Percentiles rank a stretch among this genome's conserved stretches.
phyloP scores from a whole-genome alignment of 1,284 basidiomycete genomes.

The Ganoderma boninense region DNA sequence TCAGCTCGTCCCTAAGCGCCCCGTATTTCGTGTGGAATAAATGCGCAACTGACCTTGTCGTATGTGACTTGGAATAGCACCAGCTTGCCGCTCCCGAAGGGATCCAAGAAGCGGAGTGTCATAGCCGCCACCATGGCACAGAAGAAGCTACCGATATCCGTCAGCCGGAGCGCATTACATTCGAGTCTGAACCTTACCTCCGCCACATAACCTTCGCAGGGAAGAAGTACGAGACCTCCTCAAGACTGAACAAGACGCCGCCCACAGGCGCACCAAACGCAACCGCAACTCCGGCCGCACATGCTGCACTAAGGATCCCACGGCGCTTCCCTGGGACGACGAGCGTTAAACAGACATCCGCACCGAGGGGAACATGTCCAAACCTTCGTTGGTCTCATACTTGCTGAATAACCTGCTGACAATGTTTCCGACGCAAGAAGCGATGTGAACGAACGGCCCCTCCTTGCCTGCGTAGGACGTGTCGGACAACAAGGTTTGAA shows the following conservation, averaged over 20 bases:
- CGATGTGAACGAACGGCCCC: constrained; percentile 97
- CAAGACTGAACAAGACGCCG: constrained; percentile 91
- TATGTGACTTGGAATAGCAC: constrained; percentile 93
- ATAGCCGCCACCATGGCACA: constrained; percentile 95
- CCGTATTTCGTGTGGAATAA: not conserved
- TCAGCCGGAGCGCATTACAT: not conserved
- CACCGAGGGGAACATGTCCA: constrained; percentile 16
- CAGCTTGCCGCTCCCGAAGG: constrained; percentile 88
- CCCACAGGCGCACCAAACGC: constrained; percentile 94
- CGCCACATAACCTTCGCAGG: constrained; percentile 96
- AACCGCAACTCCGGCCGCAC: constrained; percentile 92
- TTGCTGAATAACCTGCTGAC: constrained; percentile 88
- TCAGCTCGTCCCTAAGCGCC: no score
- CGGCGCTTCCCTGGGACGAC: constrained; percentile 77
- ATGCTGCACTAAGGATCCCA: constrained; percentile 92
- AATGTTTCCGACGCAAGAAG: constrained; percentile 95
- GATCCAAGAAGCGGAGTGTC: constrained; percentile 89
- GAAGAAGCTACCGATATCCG: constrained; percentile 71
- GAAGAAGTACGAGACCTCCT: constrained; percentile 97
- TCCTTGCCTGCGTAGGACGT: constrained; percentile 70
- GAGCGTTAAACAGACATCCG: not conserved
- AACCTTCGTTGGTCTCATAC: constrained; percentile 94
- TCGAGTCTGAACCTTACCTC: constrained; percentile 57
- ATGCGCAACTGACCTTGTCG: constrained; percentile 65
- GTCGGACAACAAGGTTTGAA: not conserved